Percentiles rank a stretch among this genome's conserved stretches.
These are phyloP conservation scores for Candida ponderosae DNA, from an alignment of 805 yeast genomes.

Conservation along the genomic window DNA sequence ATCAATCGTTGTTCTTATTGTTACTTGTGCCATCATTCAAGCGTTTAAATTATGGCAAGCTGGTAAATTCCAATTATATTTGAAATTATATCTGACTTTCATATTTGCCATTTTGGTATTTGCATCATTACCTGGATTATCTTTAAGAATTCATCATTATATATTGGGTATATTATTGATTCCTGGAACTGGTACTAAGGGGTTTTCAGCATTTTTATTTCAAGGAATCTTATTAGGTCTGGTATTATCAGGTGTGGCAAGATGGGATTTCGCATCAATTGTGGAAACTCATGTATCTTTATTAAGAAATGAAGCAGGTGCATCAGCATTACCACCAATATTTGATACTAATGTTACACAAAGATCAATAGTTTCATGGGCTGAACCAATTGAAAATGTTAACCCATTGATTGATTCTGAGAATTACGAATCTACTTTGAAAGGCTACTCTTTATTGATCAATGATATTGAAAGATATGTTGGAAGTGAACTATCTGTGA, in stretches of 20 bases:
- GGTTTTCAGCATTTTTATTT: constrained; percentile 60
- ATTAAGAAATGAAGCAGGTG: constrained; percentile 68
- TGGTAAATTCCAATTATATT: constrained; percentile 55
- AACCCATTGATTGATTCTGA: constrained; percentile 17
- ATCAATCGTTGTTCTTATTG: constrained; percentile 38
- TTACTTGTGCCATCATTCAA: constrained; percentile 57
- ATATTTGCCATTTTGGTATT: constrained; percentile 36
- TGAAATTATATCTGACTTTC: constrained; percentile 43
- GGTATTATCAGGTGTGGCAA: constrained; percentile 72
- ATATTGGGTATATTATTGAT: constrained; percentile 68
- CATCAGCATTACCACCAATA: constrained; percentile 38
- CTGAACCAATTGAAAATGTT: constrained; percentile 8
- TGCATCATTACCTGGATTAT: constrained; percentile 53
- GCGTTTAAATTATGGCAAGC: constrained; percentile 75
- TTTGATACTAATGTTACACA: constrained; percentile 19
- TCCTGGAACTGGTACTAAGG: constrained; percentile 79
- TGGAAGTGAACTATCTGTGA: constrained; percentile 41
- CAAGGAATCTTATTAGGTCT: constrained; percentile 85
- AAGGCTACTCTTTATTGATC: constrained; percentile 57
- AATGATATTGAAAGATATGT: constrained; percentile 75
- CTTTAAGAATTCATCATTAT: constrained; percentile 75
- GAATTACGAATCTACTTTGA: constrained; percentile 22
- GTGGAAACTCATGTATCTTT: constrained; percentile 67
- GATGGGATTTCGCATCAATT: constrained; percentile 93
- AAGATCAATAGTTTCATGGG: constrained; percentile 22